phyloP scores from a whole-genome alignment of 164 flowering plant genomes.

The Malania oleifera region DNA sequence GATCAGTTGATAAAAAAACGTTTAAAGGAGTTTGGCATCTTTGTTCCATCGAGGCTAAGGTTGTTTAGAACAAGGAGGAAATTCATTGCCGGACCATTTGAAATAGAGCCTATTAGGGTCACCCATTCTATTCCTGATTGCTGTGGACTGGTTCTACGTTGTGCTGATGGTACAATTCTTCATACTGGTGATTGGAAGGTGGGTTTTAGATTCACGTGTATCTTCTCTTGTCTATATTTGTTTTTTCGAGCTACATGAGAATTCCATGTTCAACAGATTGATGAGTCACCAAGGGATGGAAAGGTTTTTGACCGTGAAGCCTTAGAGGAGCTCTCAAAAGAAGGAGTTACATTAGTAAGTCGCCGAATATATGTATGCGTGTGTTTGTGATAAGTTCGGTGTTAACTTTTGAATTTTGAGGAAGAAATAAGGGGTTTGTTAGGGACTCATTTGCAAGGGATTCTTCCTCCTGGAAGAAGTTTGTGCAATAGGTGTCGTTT shows the following conservation, averaged over 20 bases:
- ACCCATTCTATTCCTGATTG: constrained; percentile 99
- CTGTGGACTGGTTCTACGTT: constrained; percentile 92
- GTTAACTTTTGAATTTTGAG: constrained; percentile 3
- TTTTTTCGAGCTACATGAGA: constrained; percentile 8
- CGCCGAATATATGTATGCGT: not conserved
- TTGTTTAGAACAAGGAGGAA: constrained; percentile 58
- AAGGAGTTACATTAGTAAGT: constrained; percentile 95
- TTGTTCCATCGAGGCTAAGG: constrained; percentile 88
- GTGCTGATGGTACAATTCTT: constrained; percentile 92
- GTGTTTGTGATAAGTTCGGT: too few relatives aligned
- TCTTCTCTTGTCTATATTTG: not conserved
- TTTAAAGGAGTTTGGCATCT: constrained; percentile 88
- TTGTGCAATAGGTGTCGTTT: too few relatives aligned
- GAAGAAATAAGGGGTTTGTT: not conserved
- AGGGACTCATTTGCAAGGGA: not conserved
- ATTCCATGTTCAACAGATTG: constrained; percentile 55
- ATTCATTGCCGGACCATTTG: constrained; percentile 93
- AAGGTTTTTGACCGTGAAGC: constrained; percentile 84
- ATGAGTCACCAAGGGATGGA: constrained; percentile 95
- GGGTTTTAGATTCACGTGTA: not conserved
- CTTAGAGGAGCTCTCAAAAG: constrained; percentile 88
- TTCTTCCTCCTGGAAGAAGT: too few relatives aligned
- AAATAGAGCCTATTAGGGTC: constrained; percentile 88
- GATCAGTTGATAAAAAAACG: constrained; percentile 89
- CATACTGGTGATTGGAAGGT: constrained; percentile 99